phyloP scores from a whole-genome alignment of 108 stramenopile species.

The Cylindrotheca closterium region DNA sequence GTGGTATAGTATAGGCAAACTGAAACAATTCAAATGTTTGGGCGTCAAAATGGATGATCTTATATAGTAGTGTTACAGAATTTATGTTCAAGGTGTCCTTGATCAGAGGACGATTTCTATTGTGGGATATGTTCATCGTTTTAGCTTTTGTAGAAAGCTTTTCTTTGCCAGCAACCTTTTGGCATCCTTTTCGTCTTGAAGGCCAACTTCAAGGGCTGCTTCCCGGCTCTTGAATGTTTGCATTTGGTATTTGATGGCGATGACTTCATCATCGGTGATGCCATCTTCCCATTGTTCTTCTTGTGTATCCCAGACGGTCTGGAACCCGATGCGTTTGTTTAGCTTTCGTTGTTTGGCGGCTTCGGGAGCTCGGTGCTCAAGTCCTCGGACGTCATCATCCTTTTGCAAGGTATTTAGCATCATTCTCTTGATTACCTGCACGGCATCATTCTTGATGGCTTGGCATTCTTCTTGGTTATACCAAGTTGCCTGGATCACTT shows the following conservation, averaged over 20 bases:
- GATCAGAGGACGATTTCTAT: too few species aligned
- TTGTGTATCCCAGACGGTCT: conserved; percentile 28
- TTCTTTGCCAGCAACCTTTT: neutral
- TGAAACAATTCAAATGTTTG: too few species aligned
- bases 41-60: too few species aligned
- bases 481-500: conserved; percentile 13
- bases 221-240: conserved; percentile 3
- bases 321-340: conserved; percentile 24
- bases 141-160: neutral
- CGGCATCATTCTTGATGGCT: conserved; percentile 7
- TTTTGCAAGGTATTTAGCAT: conserved; percentile 15
- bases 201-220: neutral
- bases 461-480: conserved; percentile 15
- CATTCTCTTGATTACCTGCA: conserved; percentile 13
- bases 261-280: conserved; percentile 16
- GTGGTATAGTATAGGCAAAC: too few species aligned
- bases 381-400: conserved; percentile 12
- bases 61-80: too few species aligned
- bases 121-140: too few species aligned
- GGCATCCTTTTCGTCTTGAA: conserved; percentile 17
- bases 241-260: conserved; percentile 11
- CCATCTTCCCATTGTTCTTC: conserved; percentile 20
- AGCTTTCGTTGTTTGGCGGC: conserved; percentile 15
- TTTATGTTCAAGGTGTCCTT: too few species aligned
- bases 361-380: conserved; percentile 27